Conservation (phyloP, 2,329 filamentous ascomycete genomes). For the Pseudophaeomoniella oleicola region DNA sequence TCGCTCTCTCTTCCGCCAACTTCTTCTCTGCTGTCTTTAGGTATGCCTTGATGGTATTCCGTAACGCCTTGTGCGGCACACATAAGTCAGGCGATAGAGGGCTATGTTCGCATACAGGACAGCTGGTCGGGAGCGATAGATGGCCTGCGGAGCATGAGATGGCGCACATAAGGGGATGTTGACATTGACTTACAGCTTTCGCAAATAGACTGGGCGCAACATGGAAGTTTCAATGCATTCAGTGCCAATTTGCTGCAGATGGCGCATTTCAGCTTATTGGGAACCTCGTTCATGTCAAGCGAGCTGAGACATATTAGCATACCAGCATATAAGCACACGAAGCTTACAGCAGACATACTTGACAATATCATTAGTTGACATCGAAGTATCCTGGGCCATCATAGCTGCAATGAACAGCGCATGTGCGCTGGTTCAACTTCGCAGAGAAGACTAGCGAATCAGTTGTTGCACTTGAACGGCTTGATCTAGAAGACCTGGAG, state of each 20-base stretch:
- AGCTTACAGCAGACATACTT: background rate
- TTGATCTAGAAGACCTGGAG: too few species aligned
- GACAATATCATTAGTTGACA: background rate
- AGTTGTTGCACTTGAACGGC: too few species aligned
- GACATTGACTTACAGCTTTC: conserved; percentile 55
- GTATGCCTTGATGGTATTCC: conserved; percentile 84
- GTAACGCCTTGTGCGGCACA: conserved; percentile 76
- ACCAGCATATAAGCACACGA: too few species aligned
- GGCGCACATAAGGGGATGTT: conserved; percentile 2
- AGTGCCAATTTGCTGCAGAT: conserved; percentile 83
- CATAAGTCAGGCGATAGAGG: conserved; percentile 77
- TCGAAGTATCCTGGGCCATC: background rate
- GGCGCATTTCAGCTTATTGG: conserved; percentile 90
- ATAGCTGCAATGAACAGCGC: too few species aligned
- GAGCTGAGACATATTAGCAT: conserved; percentile 37
- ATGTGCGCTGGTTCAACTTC: too few species aligned
- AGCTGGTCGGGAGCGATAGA: conserved; percentile 58
- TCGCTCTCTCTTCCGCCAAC: conserved; percentile 47
- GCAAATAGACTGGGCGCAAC: conserved; percentile 92
- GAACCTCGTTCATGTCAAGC: conserved; percentile 68
- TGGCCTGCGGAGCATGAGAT: conserved; percentile 59
- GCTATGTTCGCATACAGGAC: conserved; percentile 78
- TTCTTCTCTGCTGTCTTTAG: conserved; percentile 86
- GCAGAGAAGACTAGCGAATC: too few species aligned
- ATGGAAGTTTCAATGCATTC: conserved; percentile 81